Percentiles rank a stretch among this genome's conserved stretches.
These are phyloP conservation scores for Dictyostelium purpureum DNA, from an alignment of 78 protist genomes.

Conservation along the genomic window DNA sequence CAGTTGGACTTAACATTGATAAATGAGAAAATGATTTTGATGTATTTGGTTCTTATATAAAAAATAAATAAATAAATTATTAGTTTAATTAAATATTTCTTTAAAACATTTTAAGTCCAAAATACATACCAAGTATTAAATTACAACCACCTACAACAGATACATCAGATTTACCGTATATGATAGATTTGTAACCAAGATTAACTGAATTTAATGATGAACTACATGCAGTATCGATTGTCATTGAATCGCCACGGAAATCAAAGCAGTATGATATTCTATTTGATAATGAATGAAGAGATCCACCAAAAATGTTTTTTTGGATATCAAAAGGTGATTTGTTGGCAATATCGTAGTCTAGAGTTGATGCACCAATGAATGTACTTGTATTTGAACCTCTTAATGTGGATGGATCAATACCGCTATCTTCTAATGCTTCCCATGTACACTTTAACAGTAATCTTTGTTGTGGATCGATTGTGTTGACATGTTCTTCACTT, in stretches of 20 bases:
- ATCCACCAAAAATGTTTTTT: not conserved
- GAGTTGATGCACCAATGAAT: conserved; percentile 22
- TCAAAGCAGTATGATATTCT: conserved; percentile 82
- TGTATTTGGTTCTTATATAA: conserved; percentile 1
- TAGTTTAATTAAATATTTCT: not conserved
- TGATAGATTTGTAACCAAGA: conserved; percentile 65
- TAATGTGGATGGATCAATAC: not conserved
- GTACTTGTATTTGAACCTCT: conserved; percentile 26
- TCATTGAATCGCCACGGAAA: conserved; percentile 83
- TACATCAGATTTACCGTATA: conserved; percentile 36
- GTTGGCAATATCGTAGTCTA: not conserved
- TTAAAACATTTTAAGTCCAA: too few species aligned
- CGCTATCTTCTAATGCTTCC: conserved; percentile 70
- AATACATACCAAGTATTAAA: not conserved
- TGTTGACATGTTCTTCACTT: conserved; percentile 28
- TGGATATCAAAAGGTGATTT: conserved; percentile 4
- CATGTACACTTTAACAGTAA: conserved; percentile 65
- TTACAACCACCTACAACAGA: conserved; percentile 89
- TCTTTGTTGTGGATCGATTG: conserved; percentile 90
- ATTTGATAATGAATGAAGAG: conserved; percentile 49
- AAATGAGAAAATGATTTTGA: not conserved
- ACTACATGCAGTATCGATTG: conserved; percentile 92
- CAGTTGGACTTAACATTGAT: conserved; percentile 25
- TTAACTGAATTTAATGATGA: conserved; percentile 82
- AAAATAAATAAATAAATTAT: not conserved